Percentiles rank a stretch among this genome's conserved stretches.
These are phyloP conservation scores for Colletotrichum salicis DNA, from an alignment of 2,329 filamentous ascomycete genomes.

Conservation along the genomic window DNA sequence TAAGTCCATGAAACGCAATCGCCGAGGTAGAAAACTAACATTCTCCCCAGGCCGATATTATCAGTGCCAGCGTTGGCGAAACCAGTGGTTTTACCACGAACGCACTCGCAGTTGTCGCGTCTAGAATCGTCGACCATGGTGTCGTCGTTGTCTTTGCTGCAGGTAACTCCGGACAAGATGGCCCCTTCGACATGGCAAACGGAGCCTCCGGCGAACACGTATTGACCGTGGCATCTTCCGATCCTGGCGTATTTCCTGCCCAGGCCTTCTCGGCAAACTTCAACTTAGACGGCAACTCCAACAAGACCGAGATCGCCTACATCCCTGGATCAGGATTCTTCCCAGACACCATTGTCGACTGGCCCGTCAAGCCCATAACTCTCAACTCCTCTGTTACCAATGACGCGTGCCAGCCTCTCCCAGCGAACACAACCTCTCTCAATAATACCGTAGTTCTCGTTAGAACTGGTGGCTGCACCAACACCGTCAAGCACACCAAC, in stretches of 20 bases:
- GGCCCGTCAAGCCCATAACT: conserved; percentile 41
- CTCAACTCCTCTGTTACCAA: conserved; percentile 39
- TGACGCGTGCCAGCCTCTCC: conserved; percentile 43
- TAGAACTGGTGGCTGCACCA: conserved; percentile 47
- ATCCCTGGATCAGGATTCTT: conserved; percentile 47
- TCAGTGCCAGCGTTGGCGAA: conserved; percentile 53
- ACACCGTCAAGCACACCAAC: conserved; percentile 41
- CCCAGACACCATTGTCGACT: conserved; percentile 47
- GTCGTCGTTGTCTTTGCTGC: conserved; percentile 61
- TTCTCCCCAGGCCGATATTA: conserved; percentile 46
- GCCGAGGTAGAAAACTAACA: too few species aligned
- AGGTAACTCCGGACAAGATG: conserved; percentile 60
- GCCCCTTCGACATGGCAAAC: conserved; percentile 57
- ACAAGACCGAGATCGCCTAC: conserved; percentile 44
- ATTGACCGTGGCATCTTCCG: conserved; percentile 55
- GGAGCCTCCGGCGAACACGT: conserved; percentile 54
- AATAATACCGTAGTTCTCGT: conserved; percentile 41
- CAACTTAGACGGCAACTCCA: conserved; percentile 38
- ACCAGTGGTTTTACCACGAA: conserved; percentile 52
- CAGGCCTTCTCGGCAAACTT: conserved; percentile 44
- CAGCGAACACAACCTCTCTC: conserved; percentile 37
- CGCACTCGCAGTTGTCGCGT: conserved; percentile 53
- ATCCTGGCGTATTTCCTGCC: conserved; percentile 42
- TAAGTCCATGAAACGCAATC: conserved; percentile 13
- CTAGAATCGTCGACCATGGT: conserved; percentile 56